A percentile compares a stretch with the other conserved stretches of the same genome.
Evolutionary conservation across 2,329 filamentous ascomycete species (phyloP).

Genomic region (Arthrobotrys conoides): DNA sequence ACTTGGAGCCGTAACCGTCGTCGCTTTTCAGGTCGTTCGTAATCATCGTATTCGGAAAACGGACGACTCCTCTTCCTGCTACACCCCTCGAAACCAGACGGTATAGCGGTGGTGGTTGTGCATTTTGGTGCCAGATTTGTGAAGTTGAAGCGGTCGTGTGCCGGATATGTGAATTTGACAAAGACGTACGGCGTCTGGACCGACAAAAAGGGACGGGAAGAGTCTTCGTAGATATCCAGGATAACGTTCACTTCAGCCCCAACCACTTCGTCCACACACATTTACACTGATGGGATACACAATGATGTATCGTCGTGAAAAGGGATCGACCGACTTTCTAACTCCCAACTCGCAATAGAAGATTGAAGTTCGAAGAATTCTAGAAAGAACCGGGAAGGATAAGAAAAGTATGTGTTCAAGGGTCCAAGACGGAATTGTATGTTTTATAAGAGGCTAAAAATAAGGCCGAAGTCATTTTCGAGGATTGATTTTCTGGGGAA

Average conservation of each 20-base stretch:
- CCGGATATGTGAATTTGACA: constrained; percentile 60
- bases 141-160: constrained; percentile 61
- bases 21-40: constrained; percentile 59
- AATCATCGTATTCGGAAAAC: constrained; percentile 47
- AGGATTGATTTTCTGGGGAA: constrained; percentile 59
- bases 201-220: constrained; percentile 49
- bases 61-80: constrained; percentile 56
- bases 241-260: constrained; percentile 60
- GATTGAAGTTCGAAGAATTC: neutral
- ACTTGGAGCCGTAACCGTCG: constrained; percentile 56
- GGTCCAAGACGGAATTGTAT: constrained; percentile 40
- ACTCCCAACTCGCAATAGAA: constrained; percentile 4
- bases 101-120: constrained; percentile 16
- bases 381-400: neutral
- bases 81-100: constrained; percentile 31
- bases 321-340: constrained; percentile 1
- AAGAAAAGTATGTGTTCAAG: constrained; percentile 27
- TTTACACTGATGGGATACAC: constrained; percentile 46
- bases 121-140: constrained; percentile 44
- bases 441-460: constrained; percentile 37
- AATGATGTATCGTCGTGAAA: constrained; percentile 34
- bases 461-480: constrained; percentile 56
- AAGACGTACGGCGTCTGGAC: constrained; percentile 60
- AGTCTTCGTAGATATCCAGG: constrained; percentile 58
- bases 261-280: constrained; percentile 59